Percentiles rank a stretch among this genome's conserved stretches.
These are phyloP conservation scores for Hypomyces perniciosus DNA, from an alignment of 2,329 filamentous ascomycete species.

Conservation along the genomic window DNA sequence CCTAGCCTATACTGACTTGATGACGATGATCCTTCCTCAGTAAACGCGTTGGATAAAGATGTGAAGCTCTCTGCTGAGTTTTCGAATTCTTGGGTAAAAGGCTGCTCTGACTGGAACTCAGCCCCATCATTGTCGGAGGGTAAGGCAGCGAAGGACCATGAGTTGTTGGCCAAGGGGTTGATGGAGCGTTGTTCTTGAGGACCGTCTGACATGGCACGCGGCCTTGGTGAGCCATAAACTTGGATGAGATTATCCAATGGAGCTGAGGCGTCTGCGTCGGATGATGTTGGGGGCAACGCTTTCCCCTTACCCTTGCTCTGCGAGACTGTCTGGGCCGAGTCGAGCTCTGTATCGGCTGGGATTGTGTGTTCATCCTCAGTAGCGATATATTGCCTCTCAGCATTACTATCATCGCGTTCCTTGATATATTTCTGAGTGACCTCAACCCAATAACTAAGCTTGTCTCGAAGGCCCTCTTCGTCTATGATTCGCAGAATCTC, in stretches of 20 bases:
- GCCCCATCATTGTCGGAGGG: slow-evolving; percentile 17
- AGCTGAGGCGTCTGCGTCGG: slow-evolving; percentile 8
- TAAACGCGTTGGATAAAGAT: neutral
- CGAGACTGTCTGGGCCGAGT: neutral
- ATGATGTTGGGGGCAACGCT: slow-evolving; percentile 11
- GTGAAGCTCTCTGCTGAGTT: neutral
- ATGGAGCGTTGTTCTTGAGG: slow-evolving; percentile 37
- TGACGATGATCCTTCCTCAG: neutral
- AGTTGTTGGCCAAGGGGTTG: slow-evolving; percentile 54
- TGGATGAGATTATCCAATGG: slow-evolving; percentile 13
- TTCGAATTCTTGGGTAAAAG: neutral
- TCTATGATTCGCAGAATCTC: slow-evolving; percentile 56
- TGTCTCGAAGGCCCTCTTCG: slow-evolving; percentile 52
- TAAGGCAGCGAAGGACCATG: slow-evolving; percentile 50
- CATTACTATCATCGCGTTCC: slow-evolving; percentile 16
- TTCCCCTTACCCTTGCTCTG: slow-evolving; percentile 23
- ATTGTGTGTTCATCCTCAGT: neutral
- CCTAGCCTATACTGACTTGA: neutral
- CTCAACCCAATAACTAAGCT: slow-evolving; percentile 54
- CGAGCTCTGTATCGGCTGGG: neutral
- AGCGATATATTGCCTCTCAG: neutral
- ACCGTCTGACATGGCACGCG: slow-evolving; percentile 53
- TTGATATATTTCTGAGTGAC: slow-evolving; percentile 37
- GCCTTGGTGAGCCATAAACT: slow-evolving; percentile 29
- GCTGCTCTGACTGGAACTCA: neutral